These are phyloP conservation scores for Knufia fluminis DNA, from an alignment of 2,329 filamentous ascomycete genomes.

Conservation along the genomic window DNA sequence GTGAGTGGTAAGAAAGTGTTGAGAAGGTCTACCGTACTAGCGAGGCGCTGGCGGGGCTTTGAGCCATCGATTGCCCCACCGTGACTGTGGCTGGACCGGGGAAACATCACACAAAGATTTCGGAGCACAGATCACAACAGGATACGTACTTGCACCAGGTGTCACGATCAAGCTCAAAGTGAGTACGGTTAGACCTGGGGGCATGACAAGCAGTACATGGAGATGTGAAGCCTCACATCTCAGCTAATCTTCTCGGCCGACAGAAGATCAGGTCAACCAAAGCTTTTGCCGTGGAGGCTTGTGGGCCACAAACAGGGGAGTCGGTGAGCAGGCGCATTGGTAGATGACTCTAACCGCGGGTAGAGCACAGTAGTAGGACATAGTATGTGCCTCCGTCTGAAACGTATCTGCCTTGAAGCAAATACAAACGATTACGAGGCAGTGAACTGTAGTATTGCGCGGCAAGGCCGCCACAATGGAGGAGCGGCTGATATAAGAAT, in stretches of 20 bases:
- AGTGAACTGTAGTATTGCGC: conserved; percentile 17
- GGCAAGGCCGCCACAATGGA: conserved; percentile 13
- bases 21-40: not conserved
- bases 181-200: not conserved
- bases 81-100: not conserved
- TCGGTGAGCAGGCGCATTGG: conserved; percentile 5
- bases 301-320: not conserved
- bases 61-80: not conserved
- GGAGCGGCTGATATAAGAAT: not conserved
- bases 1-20: not conserved
- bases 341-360: not conserved
- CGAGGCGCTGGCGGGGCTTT: not conserved
- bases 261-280: not conserved
- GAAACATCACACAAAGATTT: not conserved
- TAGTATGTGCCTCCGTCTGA: conserved; percentile 1
- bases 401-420: conserved; percentile 10
- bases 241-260: conserved; percentile 6
- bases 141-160: not conserved
- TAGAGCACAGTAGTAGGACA: not conserved
- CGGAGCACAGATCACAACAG: not conserved
- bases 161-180: not conserved
- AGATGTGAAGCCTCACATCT: not conserved
- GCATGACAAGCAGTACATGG: not conserved
- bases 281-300: no score
- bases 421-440: conserved; percentile 16